Percentiles rank a stretch among this genome's conserved stretches.
phyloP scores from a whole-genome alignment of 208 protist species.

The Wallacemonas sp. region DNA sequence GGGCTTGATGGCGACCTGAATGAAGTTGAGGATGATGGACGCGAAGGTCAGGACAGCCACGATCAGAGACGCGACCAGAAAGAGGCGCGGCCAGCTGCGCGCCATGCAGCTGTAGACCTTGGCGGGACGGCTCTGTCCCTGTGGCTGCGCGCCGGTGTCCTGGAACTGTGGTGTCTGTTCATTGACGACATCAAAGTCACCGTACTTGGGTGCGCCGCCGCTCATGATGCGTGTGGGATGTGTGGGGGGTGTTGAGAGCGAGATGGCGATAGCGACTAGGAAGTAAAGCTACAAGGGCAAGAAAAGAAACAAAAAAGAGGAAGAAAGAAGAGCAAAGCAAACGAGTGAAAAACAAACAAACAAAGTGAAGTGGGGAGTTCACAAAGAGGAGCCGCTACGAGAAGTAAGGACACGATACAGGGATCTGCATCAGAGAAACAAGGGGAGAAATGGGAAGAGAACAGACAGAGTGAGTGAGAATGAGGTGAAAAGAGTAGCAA shows the following conservation, averaged over 20 bases:
- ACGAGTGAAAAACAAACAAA: constrained; percentile 10
- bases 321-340: constrained; percentile 20
- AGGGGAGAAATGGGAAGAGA: too few relatives aligned
- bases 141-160: constrained; percentile 12
- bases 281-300: not conserved
- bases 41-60: constrained; percentile 40
- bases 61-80: constrained; percentile 39
- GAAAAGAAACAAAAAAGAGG: not conserved
- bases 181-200: constrained; percentile 14
- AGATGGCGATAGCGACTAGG: not conserved
- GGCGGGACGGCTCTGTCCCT: constrained; percentile 6
- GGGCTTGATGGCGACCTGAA: constrained; percentile 26
- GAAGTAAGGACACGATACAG: too few relatives aligned
- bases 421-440: too few relatives aligned
- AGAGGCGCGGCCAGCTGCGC: constrained; percentile 54
- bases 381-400: too few relatives aligned
- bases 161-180: constrained; percentile 5
- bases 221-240: not conserved
- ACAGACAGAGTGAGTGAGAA: too few relatives aligned
- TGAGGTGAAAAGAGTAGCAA: too few relatives aligned
- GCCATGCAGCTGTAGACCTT: constrained; percentile 20
- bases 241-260: not conserved
- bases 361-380: not conserved
- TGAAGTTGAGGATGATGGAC: constrained; percentile 39
- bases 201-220: not conserved